Evolutionary conservation across 2,329 filamentous ascomycete species (phyloP).

Genomic region (Claviceps sp.): DNA sequence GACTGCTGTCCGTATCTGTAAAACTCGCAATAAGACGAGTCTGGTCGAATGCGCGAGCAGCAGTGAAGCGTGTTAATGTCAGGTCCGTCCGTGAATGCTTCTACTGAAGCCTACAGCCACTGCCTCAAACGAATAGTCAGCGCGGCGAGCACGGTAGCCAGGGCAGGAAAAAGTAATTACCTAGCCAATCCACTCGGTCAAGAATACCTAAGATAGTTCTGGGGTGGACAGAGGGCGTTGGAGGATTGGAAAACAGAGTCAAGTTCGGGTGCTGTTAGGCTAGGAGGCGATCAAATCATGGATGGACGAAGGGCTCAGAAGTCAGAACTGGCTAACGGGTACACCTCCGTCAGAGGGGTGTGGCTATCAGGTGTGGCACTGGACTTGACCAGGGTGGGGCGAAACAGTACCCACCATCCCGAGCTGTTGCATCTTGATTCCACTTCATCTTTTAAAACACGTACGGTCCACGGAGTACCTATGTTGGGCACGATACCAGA

Average conservation of each 20-base stretch:
- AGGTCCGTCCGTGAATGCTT: slow-evolving; percentile 1
- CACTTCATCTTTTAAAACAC: not conserved
- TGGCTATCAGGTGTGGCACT: not conserved
- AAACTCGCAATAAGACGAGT: no score
- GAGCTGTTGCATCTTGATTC: not conserved
- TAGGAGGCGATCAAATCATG: not conserved
- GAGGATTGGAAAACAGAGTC: slow-evolving; percentile 2
- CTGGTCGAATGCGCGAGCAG: not conserved
- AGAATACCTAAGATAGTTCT: not conserved
- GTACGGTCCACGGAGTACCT: no score
- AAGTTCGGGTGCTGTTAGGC: not conserved
- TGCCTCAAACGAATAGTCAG: not conserved
- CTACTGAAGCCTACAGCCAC: slow-evolving; percentile 3
- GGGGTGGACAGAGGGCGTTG: slow-evolving; percentile 6
- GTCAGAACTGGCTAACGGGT: no score
- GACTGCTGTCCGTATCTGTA: no score
- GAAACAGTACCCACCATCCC: not conserved
- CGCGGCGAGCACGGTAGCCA: slow-evolving; percentile 2
- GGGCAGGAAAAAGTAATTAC: not conserved
- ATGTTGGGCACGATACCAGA: not conserved
- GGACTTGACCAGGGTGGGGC: not conserved
- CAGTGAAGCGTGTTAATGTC: not conserved
- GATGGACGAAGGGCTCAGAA: not conserved
- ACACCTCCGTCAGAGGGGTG: no score
- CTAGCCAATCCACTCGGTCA: slow-evolving; percentile 1